phyloP scores from a whole-genome alignment of 345 rosid species.

The Aquilaria sinensis region DNA sequence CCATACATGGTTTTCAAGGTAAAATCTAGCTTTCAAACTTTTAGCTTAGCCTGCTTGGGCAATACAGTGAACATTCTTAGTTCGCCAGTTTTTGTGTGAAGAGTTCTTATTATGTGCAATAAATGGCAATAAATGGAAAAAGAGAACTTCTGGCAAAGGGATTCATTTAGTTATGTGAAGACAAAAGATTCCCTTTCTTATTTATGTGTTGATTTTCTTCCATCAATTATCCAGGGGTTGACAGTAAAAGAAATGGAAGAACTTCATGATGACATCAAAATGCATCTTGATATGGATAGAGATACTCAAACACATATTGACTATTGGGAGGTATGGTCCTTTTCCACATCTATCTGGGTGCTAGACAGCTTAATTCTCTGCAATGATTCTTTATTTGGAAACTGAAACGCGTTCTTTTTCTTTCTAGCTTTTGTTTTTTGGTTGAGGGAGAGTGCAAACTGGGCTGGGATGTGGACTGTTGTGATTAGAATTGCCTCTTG shows the following conservation, averaged over 20 bases:
- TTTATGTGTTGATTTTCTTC: background rate
- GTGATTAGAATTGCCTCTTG: background rate
- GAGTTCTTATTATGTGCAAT: no score
- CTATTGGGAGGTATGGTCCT: conserved; percentile 77
- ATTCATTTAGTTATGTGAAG: no score
- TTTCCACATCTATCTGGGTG: conserved; percentile 2
- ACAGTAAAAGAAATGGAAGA: conserved; percentile 92
- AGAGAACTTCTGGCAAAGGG: no score
- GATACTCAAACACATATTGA: conserved; percentile 61
- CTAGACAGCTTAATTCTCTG: background rate
- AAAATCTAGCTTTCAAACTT: background rate
- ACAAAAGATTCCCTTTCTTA: background rate
- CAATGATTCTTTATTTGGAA: no score
- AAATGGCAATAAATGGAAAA: no score
- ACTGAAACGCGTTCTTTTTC: no score
- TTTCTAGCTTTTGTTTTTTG: no score
- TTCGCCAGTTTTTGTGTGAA: no score
- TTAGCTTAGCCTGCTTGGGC: no score
- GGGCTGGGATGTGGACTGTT: background rate
- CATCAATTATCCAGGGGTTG: conserved; percentile 52
- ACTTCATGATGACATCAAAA: conserved; percentile 87
- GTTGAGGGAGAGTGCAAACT: no score
- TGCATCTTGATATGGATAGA: conserved; percentile 90
- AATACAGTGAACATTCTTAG: no score
- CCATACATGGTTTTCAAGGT: conserved; percentile 96